phyloP scores from a whole-genome alignment of 495 filamentous ascomycete genomes.

The Penicillium lividum region DNA sequence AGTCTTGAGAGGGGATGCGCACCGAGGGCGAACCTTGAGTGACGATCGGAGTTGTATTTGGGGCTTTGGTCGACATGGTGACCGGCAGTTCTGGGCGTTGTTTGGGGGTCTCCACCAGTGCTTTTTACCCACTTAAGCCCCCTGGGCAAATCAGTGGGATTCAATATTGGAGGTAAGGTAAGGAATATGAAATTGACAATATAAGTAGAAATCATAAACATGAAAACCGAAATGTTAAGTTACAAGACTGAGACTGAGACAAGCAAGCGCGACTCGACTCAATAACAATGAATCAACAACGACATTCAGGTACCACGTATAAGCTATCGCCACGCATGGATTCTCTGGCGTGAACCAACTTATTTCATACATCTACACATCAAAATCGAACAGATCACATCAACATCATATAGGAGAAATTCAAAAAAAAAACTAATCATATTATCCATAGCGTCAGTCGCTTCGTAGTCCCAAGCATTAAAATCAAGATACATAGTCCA shows the following conservation, averaged over 20 bases:
- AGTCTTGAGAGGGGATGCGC: slow-evolving; percentile 32
- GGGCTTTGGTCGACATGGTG: slow-evolving; percentile 43
- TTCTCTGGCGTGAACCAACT: neutral
- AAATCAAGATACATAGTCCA: slow-evolving; percentile 19
- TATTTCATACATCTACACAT: neutral
- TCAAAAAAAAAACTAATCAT: slow-evolving; percentile 20
- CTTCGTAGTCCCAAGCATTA: slow-evolving; percentile 27
- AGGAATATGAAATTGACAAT: too few relatives aligned
- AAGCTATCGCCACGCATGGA: neutral
- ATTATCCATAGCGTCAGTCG: slow-evolving; percentile 32
- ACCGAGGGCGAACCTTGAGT: slow-evolving; percentile 22
- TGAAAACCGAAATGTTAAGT: too few relatives aligned
- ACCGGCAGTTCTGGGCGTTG: slow-evolving; percentile 29
- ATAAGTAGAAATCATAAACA: neutral
- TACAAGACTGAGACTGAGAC: neutral
- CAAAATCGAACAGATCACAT: neutral
- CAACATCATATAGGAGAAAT: neutral
- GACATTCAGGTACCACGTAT: neutral
- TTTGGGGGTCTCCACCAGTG: slow-evolving; percentile 37
- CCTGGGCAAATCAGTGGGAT: slow-evolving; percentile 21
- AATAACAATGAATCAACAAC: neutral
- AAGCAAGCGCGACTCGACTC: neutral
- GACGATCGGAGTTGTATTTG: slow-evolving; percentile 28
- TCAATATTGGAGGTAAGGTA: too few relatives aligned
- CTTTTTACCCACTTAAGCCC: slow-evolving; percentile 20